These are phyloP conservation scores for Micromonas commoda DNA, from an alignment of 139 green algal species.

Conservation along the genomic window DNA sequence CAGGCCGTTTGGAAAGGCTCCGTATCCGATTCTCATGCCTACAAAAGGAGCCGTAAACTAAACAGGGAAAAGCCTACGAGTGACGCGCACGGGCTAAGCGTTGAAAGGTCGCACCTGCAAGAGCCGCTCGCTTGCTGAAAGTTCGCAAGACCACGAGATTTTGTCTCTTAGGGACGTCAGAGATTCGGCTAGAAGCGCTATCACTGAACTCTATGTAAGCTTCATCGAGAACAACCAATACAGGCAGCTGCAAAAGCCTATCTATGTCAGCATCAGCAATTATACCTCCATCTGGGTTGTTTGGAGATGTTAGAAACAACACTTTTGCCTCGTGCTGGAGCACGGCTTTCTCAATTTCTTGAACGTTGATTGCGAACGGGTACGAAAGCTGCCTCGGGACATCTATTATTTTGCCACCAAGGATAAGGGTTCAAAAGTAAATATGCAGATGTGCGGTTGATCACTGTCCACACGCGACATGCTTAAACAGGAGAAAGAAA, in stretches of 20 bases:
- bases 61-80: too few relatives aligned
- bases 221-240: constrained; percentile 96
- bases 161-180: constrained; percentile 53
- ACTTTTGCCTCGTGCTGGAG: constrained; percentile 78
- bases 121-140: constrained; percentile 82
- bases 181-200: constrained; percentile 46
- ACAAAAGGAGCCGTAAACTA: constrained; percentile 17
- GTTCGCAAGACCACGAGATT: constrained; percentile 97
- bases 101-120: too few relatives aligned
- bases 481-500: background rate
- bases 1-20: constrained; percentile 45
- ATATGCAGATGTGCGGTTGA: background rate
- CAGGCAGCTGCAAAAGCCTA: constrained; percentile 67
- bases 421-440: background rate
- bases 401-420: constrained; percentile 65
- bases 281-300: constrained; percentile 94
- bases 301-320: constrained; percentile 97
- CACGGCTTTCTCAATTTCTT: constrained; percentile 67
- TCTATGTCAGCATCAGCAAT: constrained; percentile 72
- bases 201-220: constrained; percentile 96
- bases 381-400: constrained; percentile 65
- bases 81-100: too few relatives aligned
- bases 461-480: background rate
- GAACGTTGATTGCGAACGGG: constrained; percentile 82
- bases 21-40: constrained; percentile 58